Percentiles rank a stretch among this genome's conserved stretches.
Evolutionary conservation across 2,329 filamentous ascomycete species (phyloP).

Genomic region (Arthroderma uncinatum): DNA sequence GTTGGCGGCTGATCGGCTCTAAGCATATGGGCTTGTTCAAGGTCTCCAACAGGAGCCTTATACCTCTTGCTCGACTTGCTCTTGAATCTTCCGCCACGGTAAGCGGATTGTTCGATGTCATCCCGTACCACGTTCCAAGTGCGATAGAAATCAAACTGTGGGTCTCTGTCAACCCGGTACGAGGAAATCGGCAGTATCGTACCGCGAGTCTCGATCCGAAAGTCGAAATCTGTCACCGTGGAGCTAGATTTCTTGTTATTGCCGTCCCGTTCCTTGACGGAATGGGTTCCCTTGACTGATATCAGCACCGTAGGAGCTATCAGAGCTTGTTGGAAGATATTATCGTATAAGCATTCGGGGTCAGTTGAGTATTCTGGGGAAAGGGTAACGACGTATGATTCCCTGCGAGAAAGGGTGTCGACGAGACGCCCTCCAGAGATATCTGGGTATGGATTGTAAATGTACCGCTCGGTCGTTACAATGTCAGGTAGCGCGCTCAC

Average conservation of each 20-base stretch:
- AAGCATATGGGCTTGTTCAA: neutral
- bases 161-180: neutral
- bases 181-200: neutral
- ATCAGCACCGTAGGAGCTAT: constrained; percentile 35
- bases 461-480: neutral
- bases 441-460: neutral
- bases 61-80: constrained; percentile 7
- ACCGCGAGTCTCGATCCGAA: constrained; percentile 17
- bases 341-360: constrained; percentile 17
- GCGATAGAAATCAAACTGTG: constrained; percentile 5
- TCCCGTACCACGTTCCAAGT: constrained; percentile 18
- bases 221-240: constrained; percentile 24
- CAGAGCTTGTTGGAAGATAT: constrained; percentile 21
- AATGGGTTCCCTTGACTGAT: constrained; percentile 45
- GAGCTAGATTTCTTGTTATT: constrained; percentile 17
- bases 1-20: constrained; percentile 4
- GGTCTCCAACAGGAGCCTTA: neutral
- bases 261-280: constrained; percentile 25
- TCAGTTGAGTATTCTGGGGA: constrained; percentile 19
- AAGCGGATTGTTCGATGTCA: constrained; percentile 18
- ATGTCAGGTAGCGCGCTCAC: neutral
- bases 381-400: constrained; percentile 23
- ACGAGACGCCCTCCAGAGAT: neutral
- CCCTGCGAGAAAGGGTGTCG: neutral
- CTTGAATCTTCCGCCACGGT: constrained; percentile 20